Evolutionary conservation across 2,329 filamentous ascomycete genomes (phyloP), one percentile per base, ranked within the genome.

Genomic region (Aspergillus niger): DNA sequence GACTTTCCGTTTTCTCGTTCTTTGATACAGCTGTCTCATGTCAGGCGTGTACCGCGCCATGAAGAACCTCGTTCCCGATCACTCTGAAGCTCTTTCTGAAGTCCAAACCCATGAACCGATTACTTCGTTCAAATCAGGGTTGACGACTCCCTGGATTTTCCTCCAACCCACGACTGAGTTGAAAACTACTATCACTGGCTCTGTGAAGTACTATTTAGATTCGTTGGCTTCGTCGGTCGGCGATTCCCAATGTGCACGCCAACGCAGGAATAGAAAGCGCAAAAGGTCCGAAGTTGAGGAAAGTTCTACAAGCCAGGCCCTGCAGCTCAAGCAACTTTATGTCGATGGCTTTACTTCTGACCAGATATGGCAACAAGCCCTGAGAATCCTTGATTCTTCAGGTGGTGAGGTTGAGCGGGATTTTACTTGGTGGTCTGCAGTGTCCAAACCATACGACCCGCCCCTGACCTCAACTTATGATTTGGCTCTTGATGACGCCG

Each of bases 341-440:
- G 82, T 92, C 6, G 87, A 96, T 59, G 95, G 94, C 0, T 97
- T 98, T 68, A 91, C 90, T 69, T 89, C 91, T 10, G 86, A 89
- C 20, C 94, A 98, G 77, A 88, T 99, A 47, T 99, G 94, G 91
- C 91, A 97, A 76, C 95, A 99, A 79, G 90, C 92, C 8, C 89
- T 88, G 71, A 87, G 91, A 69, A 91, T 98, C 20, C 88, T 98
- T 59, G 84, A 90, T 63, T 85, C 87, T 50, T 78, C 88, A 6
- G 79, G 80, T 47, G 75, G 79, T 17, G 83, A 88, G 69, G 80
- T 85, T 3, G 81, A 85, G 68, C 76, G 69, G 72, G 67, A 81
- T 74, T 36, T 74, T 82, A 47, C 77, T 75, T 52, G 76, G 74
- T 55, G 69, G 72, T 6, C 57, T 7, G 63, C 68, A 11, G 68